Percentiles rank a stretch among this genome's conserved stretches.
Conservation (phyloP, 331 rosid species). For the Dryas integrifolia region DNA sequence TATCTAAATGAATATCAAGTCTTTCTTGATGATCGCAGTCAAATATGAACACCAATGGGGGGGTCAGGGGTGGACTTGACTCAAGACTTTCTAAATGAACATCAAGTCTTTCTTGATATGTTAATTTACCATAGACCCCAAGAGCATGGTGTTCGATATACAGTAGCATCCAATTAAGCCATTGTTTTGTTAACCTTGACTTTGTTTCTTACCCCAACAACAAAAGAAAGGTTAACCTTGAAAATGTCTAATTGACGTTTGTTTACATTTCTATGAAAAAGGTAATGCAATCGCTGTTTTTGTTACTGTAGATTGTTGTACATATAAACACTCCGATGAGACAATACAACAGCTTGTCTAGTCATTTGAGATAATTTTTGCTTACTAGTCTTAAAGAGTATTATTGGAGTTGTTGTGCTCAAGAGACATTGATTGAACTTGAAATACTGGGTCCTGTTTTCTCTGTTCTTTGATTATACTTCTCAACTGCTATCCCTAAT, state of each 20-base stretch:
- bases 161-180: not conserved
- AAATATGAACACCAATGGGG: not conserved
- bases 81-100: not conserved
- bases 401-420: no score
- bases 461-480: no score
- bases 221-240: no score
- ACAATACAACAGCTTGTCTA: not conserved
- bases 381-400: no score
- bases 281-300: not conserved
- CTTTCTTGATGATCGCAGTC: not conserved
- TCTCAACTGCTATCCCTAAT: constrained; percentile 13
- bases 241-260: no score
- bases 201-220: not conserved
- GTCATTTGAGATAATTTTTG: no score
- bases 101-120: not conserved
- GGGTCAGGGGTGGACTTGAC: not conserved
- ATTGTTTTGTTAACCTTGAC: not conserved
- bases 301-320: not conserved
- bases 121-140: not conserved
- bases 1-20: not conserved
- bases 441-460: no score
- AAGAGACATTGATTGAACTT: no score
- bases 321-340: not conserved
- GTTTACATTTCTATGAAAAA: not conserved
- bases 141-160: not conserved